Conservation (phyloP, 2,329 filamentous ascomycete species). For the Colletotrichum sp. region DNA sequence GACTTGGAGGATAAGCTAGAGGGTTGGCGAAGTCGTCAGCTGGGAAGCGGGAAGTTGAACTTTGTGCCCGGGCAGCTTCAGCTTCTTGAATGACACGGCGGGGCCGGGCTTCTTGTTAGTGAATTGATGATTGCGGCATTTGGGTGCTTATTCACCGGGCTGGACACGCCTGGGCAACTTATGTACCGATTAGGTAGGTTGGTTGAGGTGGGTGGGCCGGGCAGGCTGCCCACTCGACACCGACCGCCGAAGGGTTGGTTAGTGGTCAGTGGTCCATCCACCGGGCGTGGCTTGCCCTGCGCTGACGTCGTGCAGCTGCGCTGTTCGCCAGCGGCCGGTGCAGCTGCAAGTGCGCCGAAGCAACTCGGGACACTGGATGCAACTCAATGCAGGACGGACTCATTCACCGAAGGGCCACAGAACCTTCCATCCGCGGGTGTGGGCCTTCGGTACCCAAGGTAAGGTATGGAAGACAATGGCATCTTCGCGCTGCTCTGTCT, state of each 20-base stretch:
- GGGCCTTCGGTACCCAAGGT: neutral
- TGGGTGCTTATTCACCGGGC: constrained; percentile 7
- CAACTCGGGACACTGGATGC: neutral
- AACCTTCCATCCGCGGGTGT: neutral
- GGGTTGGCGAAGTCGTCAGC: neutral
- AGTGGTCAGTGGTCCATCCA: constrained; percentile 6
- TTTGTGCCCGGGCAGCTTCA: neutral
- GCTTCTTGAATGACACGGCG: neutral
- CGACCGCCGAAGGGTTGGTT: neutral
- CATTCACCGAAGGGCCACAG: neutral
- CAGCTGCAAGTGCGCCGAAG: neutral
- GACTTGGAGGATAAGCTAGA: neutral
- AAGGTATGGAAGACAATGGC: neutral
- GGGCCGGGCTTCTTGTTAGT: constrained; percentile 3
- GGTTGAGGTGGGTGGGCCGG: neutral
- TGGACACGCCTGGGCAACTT: neutral
- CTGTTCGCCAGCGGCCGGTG: neutral
- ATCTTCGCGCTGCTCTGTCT: neutral
- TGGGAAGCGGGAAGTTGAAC: neutral
- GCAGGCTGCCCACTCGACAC: neutral
- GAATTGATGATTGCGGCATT: constrained; percentile 5
- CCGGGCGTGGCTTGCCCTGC: neutral
- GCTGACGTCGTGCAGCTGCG: constrained; percentile 2
- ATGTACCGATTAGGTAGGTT: neutral
- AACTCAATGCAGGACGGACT: neutral